Conservation (phyloP, 1,139 yeast species). For the Sugiyamaella pinicola region DNA sequence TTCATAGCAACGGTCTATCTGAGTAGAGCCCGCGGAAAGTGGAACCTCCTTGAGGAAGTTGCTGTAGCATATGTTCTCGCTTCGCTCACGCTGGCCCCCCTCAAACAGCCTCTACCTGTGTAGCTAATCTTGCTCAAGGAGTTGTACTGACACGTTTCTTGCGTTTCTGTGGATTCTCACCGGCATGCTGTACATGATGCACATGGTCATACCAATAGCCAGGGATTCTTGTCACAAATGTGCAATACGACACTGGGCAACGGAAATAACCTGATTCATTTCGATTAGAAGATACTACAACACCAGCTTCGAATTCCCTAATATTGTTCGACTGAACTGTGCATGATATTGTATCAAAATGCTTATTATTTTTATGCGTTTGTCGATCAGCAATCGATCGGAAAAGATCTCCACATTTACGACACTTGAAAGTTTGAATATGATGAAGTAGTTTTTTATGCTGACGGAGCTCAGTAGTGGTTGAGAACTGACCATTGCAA, state of each 20-base stretch:
- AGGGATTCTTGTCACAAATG: slow-evolving; percentile 37
- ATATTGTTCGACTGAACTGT: slow-evolving; percentile 30
- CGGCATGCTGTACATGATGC: slow-evolving; percentile 35
- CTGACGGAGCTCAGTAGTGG: slow-evolving; percentile 33
- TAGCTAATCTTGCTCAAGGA: neutral
- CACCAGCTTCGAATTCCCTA: slow-evolving; percentile 30
- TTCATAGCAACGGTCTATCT: too few relatives aligned
- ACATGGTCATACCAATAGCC: slow-evolving; percentile 38
- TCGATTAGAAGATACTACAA: slow-evolving; percentile 30
- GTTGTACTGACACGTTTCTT: slow-evolving; percentile 22
- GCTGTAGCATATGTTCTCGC: too few relatives aligned
- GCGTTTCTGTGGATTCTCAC: slow-evolving; percentile 36
- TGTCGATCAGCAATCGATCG: slow-evolving; percentile 37
- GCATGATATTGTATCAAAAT: slow-evolving; percentile 32
- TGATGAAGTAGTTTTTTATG: slow-evolving; percentile 34
- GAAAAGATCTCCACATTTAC: slow-evolving; percentile 38
- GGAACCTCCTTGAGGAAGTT: too few relatives aligned
- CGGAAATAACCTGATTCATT: slow-evolving; percentile 34
- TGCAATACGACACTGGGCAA: slow-evolving; percentile 35
- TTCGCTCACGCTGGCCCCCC: too few relatives aligned
- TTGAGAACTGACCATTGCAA: slow-evolving; percentile 30
- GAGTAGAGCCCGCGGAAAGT: too few relatives aligned
- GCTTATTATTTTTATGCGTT: slow-evolving; percentile 38
- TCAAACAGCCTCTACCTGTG: neutral
- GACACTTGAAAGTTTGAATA: slow-evolving; percentile 34